These are phyloP conservation scores for Umbelopsis sp. DNA, from an alignment of 192 early-diverging fungal genomes.

Conservation along the genomic window DNA sequence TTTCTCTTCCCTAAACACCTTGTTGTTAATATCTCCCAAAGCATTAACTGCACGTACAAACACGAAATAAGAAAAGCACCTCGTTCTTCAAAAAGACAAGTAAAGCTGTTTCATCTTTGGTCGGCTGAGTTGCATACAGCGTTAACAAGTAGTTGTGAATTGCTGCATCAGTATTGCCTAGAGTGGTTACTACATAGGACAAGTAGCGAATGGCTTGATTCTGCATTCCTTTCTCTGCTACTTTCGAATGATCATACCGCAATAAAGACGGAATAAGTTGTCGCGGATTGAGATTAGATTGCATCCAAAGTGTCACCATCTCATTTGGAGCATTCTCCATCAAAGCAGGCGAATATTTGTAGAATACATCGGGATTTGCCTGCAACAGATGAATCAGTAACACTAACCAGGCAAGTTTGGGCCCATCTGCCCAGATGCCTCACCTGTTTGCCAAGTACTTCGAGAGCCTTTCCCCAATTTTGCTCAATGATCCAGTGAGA, in stretches of 20 bases:
- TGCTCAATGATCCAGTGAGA: constrained; percentile 81
- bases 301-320: constrained; percentile 87
- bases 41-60: constrained; percentile 24
- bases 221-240: constrained; percentile 41
- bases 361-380: constrained; percentile 79
- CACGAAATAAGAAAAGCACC: constrained; percentile 35
- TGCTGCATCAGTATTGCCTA: constrained; percentile 80
- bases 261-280: constrained; percentile 88
- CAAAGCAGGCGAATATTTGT: constrained; percentile 84
- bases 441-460: constrained; percentile 79
- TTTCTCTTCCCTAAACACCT: constrained; percentile 64
- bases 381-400: constrained; percentile 26
- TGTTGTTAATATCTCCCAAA: constrained; percentile 20
- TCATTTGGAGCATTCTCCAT: constrained; percentile 87
- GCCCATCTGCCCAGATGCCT: not conserved
- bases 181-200: constrained; percentile 75
- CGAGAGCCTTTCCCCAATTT: constrained; percentile 75
- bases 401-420: not conserved
- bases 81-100: constrained; percentile 76
- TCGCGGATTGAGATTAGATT: constrained; percentile 79
- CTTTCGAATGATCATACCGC: constrained; percentile 62
- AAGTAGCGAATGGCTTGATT: constrained; percentile 92
- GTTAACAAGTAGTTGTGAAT: constrained; percentile 95
- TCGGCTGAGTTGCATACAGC: constrained; percentile 70
- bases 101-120: constrained; percentile 69